phyloP scores from a whole-genome alignment of 2,329 filamentous ascomycete genomes.

The Biscogniauxia sp. region DNA sequence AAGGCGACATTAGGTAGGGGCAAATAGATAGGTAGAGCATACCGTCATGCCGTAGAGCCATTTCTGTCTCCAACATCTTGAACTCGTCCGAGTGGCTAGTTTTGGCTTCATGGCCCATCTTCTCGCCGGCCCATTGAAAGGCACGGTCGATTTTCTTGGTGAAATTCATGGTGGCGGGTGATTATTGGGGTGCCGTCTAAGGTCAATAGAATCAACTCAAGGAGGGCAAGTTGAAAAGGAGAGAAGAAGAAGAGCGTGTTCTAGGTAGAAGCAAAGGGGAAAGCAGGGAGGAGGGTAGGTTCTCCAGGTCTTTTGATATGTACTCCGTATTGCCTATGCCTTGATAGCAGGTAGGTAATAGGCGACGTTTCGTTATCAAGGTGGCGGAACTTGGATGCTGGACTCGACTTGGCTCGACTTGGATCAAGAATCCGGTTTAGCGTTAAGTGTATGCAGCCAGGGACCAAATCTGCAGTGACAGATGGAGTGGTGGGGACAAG shows the following conservation, averaged over 20 bases:
- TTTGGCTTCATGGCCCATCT: constrained; percentile 89
- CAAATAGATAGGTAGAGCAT: constrained; percentile 29
- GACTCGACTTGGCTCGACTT: not conserved
- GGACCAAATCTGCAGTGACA: not conserved
- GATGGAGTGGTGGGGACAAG: not conserved
- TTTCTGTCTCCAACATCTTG: constrained; percentile 84
- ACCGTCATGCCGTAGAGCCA: constrained; percentile 88
- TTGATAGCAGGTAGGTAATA: not conserved
- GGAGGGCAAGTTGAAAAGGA: not conserved
- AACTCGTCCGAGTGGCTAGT: constrained; percentile 88
- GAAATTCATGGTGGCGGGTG: constrained; percentile 46
- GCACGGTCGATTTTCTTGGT: constrained; percentile 90
- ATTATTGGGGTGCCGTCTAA: constrained; percentile 4
- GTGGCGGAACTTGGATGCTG: not conserved
- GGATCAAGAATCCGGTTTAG: not conserved
- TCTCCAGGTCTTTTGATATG: constrained; percentile 7
- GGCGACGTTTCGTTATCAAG: constrained; percentile 5
- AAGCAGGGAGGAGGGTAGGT: not conserved
- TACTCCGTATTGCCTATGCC: no score
- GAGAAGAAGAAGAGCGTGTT: constrained; percentile 3
- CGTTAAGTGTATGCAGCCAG: not conserved
- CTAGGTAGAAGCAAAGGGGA: constrained; percentile 3
- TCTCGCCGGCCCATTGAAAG: constrained; percentile 97
- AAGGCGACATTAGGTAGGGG: not conserved
- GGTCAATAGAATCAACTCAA: constrained; percentile 10